phyloP scores from a whole-genome alignment of 148 eudicot genomes.

The Bassia scoparia region DNA sequence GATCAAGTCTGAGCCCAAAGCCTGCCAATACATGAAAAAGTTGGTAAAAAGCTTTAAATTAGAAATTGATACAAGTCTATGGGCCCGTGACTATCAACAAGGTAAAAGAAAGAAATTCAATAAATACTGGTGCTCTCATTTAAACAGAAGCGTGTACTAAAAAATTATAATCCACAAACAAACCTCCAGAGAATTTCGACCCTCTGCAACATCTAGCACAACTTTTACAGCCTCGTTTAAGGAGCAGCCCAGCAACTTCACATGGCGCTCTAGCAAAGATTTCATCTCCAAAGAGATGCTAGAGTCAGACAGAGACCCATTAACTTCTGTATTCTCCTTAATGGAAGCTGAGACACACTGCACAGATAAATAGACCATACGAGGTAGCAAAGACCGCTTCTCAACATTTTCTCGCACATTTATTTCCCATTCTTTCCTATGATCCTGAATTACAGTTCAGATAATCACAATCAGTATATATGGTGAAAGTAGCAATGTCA shows the following conservation, averaged over 20 bases:
- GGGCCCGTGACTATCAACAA: background rate
- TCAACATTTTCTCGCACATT: constrained; percentile 42
- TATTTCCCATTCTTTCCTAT: constrained; percentile 47
- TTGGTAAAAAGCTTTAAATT: background rate
- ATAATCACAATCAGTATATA: constrained; percentile 16
- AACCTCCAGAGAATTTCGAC: constrained; percentile 57
- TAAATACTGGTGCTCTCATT: background rate
- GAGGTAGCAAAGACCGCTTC: constrained; percentile 75
- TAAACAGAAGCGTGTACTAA: constrained; percentile 1
- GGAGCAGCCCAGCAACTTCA: constrained; percentile 57
- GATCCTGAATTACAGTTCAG: constrained; percentile 39
- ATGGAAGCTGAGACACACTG: constrained; percentile 67
- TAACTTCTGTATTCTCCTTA: constrained; percentile 53
- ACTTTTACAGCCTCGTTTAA: constrained; percentile 64
- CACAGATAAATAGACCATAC: constrained; percentile 75
- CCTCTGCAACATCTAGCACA: constrained; percentile 51
- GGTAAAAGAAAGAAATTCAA: background rate
- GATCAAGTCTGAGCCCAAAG: constrained; percentile 43
- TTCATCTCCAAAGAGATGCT: constrained; percentile 52
- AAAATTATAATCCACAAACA: constrained; percentile 5
- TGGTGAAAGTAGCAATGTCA: background rate
- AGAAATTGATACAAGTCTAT: background rate
- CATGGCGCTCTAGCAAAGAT: constrained; percentile 66
- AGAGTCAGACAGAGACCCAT: constrained; percentile 53
- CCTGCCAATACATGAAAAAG: constrained; percentile 36